Percentiles rank a stretch among this genome's conserved stretches.
Evolutionary conservation across 2,329 filamentous ascomycete species (phyloP).

Genomic region (Talaromyces verruculosus): DNA sequence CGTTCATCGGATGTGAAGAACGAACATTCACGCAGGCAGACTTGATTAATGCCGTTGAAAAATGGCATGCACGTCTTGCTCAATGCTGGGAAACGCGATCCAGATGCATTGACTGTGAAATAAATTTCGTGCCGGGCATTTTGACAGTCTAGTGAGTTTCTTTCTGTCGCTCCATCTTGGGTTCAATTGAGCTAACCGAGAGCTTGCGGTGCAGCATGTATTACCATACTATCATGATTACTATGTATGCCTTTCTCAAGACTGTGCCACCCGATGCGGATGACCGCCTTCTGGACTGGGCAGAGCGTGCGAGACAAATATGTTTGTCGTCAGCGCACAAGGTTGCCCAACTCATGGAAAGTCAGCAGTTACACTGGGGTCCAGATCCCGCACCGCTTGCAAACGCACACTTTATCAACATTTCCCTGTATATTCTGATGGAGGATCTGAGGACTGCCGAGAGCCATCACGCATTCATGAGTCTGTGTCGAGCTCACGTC

Average conservation of each 20-base stretch:
- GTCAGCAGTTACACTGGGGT: slow-evolving; percentile 33
- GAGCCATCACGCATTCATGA: slow-evolving; percentile 30
- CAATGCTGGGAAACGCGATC: slow-evolving; percentile 30
- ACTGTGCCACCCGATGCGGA: slow-evolving; percentile 19
- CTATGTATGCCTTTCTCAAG: slow-evolving; percentile 31
- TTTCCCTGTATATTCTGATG: slow-evolving; percentile 31
- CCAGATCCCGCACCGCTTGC: slow-evolving; percentile 30
- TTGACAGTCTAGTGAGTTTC: slow-evolving; percentile 32
- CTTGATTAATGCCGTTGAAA: slow-evolving; percentile 22
- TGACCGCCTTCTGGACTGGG: slow-evolving; percentile 3
- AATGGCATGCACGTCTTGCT: slow-evolving; percentile 27
- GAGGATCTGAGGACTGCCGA: slow-evolving; percentile 27
- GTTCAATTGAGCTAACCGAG: neutral
- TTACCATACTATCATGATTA: slow-evolving; percentile 32
- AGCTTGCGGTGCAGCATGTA: slow-evolving; percentile 24
- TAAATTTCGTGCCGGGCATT: slow-evolving; percentile 28
- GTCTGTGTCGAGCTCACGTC: slow-evolving; percentile 29
- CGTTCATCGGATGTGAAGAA: slow-evolving; percentile 22
- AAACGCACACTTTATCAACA: slow-evolving; percentile 31
- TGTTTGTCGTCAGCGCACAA: slow-evolving; percentile 27
- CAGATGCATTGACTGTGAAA: slow-evolving; percentile 28
- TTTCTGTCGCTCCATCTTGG: neutral
- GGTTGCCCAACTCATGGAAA: slow-evolving; percentile 28
- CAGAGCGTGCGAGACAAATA: slow-evolving; percentile 22
- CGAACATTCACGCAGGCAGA: slow-evolving; percentile 18